These are phyloP conservation scores for Phytophthora pini DNA, from an alignment of 352 stramenopile species.

Conservation along the genomic window DNA sequence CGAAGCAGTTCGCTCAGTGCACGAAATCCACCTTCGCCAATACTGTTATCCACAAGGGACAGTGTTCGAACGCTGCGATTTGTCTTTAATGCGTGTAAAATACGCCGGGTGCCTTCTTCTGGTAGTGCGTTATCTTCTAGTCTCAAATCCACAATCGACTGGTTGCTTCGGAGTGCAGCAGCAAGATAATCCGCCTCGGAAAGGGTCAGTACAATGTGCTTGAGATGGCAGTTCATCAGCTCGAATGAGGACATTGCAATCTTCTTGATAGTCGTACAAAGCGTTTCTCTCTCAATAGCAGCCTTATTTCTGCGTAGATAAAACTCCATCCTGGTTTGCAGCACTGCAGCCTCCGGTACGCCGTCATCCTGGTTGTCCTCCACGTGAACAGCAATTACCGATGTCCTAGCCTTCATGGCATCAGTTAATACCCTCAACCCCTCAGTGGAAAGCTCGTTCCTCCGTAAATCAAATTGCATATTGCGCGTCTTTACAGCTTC, in stretches of 20 bases:
- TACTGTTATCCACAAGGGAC: slow-evolving; percentile 42
- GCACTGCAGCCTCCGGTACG: slow-evolving; percentile 25
- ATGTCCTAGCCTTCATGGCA: slow-evolving; percentile 25
- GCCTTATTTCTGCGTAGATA: slow-evolving; percentile 41
- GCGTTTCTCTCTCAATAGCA: slow-evolving; percentile 15
- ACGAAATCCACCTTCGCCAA: slow-evolving; percentile 43
- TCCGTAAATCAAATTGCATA: slow-evolving; percentile 42
- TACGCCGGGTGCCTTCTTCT: slow-evolving; percentile 36
- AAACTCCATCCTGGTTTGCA: slow-evolving; percentile 44
- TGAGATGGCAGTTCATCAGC: slow-evolving; percentile 40
- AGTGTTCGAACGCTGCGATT: slow-evolving; percentile 37
- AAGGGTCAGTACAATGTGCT: slow-evolving; percentile 46
- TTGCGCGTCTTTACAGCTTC: slow-evolving; percentile 17
- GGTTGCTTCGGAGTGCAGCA: slow-evolving; percentile 31
- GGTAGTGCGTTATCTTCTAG: slow-evolving; percentile 53
- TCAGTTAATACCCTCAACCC: slow-evolving; percentile 36
- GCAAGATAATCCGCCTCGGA: slow-evolving; percentile 40
- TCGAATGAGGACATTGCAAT: slow-evolving; percentile 31
- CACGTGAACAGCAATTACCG: slow-evolving; percentile 36
- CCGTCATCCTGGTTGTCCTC: slow-evolving; percentile 45
- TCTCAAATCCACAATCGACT: slow-evolving; percentile 39
- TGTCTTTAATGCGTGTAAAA: slow-evolving; percentile 32
- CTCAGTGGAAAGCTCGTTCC: slow-evolving; percentile 32
- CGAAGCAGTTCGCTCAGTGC: slow-evolving; percentile 40
- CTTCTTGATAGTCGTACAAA: slow-evolving; percentile 19